Evolutionary conservation across 305 asterid species (phyloP).

Genomic region (Fraxinus angustifolia): DNA sequence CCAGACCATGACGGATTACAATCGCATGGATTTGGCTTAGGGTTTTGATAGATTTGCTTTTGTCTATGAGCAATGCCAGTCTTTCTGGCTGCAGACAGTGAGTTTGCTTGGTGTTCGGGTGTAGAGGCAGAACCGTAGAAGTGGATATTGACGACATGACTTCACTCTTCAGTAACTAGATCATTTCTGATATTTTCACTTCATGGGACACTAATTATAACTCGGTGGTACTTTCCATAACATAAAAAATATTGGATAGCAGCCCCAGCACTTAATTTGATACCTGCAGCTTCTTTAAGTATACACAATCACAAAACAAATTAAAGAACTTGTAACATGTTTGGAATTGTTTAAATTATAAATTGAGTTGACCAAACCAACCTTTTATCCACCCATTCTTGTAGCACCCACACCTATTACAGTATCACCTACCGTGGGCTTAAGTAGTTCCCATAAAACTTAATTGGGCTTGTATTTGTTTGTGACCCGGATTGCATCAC

Average conservation of each 20-base stretch:
- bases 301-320: neutral
- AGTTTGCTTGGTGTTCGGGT: slow-evolving; percentile 14
- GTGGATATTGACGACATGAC: slow-evolving; percentile 25
- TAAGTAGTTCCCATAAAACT: no score
- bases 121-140: neutral
- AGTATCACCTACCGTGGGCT: no score
- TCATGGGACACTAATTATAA: neutral
- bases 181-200: neutral
- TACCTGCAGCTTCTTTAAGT: neutral
- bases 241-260: neutral
- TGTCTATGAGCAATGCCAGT: slow-evolving; percentile 27
- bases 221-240: neutral
- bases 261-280: neutral
- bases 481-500: no score
- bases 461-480: no score
- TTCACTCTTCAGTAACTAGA: neutral
- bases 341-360: neutral
- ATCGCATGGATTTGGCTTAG: slow-evolving; percentile 29
- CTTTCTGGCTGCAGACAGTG: slow-evolving; percentile 17
- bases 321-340: neutral
- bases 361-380: neutral
- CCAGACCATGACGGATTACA: slow-evolving; percentile 25
- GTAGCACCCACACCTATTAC: no score
- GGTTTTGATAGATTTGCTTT: slow-evolving; percentile 24
- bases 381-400: neutral